Evolutionary conservation across 257 asterid genomes (phyloP).

Genomic region (Solanum acaule): DNA sequence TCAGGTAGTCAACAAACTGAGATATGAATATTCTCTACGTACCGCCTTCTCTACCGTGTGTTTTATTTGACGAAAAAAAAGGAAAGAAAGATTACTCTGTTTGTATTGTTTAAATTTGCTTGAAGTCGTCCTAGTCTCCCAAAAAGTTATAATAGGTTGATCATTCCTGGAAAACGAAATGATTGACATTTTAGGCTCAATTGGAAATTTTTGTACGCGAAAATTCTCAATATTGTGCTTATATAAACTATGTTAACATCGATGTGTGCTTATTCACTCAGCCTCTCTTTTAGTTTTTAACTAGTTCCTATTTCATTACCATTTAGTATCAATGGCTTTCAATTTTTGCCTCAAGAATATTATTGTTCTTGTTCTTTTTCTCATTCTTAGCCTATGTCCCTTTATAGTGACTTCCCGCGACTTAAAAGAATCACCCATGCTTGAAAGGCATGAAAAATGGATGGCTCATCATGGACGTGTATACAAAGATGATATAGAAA

Average conservation of each 20-base stretch:
- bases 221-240: not conserved
- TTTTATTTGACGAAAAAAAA: not conserved
- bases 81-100: not conserved
- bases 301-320: not conserved
- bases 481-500: conserved; percentile 21
- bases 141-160: not conserved
- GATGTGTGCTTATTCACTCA: not conserved
- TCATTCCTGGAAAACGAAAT: not conserved
- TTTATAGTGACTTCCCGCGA: conserved; percentile 1
- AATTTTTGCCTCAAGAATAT: not conserved
- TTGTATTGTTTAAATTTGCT: not conserved
- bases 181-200: not conserved
- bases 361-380: not conserved
- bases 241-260: not conserved
- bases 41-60: not conserved
- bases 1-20: too few species aligned
- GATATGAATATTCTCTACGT: too few species aligned
- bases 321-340: not conserved
- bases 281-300: not conserved
- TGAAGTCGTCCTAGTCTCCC: not conserved
- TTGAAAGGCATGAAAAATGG: conserved; percentile 20
- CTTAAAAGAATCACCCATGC: not conserved
- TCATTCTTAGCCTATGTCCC: conserved; percentile 3
- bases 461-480: conserved; percentile 13
- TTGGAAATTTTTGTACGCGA: not conserved